These are phyloP conservation scores for Gonium pectorale DNA, from an alignment of 139 green algal genomes.

Conservation along the genomic window DNA sequence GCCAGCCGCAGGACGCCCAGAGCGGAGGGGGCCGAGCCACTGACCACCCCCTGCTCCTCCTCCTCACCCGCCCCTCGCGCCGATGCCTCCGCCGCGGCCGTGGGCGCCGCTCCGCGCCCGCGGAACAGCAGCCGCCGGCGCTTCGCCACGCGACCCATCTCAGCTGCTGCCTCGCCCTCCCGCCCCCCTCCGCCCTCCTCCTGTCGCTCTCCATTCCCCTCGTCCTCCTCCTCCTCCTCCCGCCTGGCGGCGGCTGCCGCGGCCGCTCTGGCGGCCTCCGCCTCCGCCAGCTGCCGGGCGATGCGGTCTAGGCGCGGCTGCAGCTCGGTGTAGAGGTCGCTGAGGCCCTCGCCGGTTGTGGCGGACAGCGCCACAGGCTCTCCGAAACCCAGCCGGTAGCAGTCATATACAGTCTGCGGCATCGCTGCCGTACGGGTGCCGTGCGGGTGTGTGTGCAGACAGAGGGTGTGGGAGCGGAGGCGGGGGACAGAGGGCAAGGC, in stretches of 20 bases:
- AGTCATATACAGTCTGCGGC: constrained; percentile 51
- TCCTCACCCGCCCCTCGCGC: neutral
- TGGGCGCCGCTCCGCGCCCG: neutral
- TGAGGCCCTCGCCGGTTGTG: constrained; percentile 90
- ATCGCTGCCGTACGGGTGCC: constrained; percentile 55
- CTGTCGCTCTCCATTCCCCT: too few relatives aligned
- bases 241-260: neutral
- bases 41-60: neutral
- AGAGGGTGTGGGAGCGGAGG: too few relatives aligned
- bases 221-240: neutral
- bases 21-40: neutral
- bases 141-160: neutral
- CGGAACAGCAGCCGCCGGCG: neutral
- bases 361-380: constrained; percentile 88
- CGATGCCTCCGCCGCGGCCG: neutral
- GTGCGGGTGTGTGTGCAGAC: too few relatives aligned
- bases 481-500: too few relatives aligned
- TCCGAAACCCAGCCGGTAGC: constrained; percentile 76
- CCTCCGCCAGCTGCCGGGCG: neutral
- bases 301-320: constrained; percentile 54
- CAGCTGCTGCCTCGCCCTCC: constrained; percentile 8
- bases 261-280: neutral
- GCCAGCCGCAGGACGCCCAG: constrained; percentile 63
- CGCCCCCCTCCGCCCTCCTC: neutral
- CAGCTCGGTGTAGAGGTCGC: constrained; percentile 86